Conservation (phyloP, 495 filamentous ascomycete genomes). For the Penicillium robsamsonii region DNA sequence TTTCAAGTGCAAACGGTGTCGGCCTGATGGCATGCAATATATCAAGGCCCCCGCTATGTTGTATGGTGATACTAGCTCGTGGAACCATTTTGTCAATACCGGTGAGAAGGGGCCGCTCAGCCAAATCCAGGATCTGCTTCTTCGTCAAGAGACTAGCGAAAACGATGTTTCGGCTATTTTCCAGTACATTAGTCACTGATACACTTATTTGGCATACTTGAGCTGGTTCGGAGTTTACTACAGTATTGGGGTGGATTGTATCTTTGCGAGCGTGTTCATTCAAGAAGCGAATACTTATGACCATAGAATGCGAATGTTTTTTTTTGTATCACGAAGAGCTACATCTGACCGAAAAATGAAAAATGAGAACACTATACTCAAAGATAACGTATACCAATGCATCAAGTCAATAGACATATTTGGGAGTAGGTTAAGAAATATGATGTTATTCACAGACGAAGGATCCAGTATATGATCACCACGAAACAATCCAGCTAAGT, state of each 20-base stretch:
- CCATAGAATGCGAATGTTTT: background rate
- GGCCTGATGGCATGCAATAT: constrained; percentile 77
- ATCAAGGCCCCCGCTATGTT: constrained; percentile 91
- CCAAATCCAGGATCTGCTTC: constrained; percentile 84
- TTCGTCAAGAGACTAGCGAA: constrained; percentile 81
- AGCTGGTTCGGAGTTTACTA: background rate
- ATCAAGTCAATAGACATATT: background rate
- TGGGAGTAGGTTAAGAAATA: background rate
- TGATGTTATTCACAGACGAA: background rate
- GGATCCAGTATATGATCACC: background rate
- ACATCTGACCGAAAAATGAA: background rate
- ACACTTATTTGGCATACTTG: constrained; percentile 1
- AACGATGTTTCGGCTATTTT: constrained; percentile 89
- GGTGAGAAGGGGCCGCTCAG: constrained; percentile 64
- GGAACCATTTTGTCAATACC: constrained; percentile 93
- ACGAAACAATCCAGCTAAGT: background rate
- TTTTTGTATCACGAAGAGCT: background rate
- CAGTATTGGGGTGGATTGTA: background rate
- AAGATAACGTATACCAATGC: background rate
- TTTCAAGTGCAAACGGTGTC: constrained; percentile 97
- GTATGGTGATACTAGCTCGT: constrained; percentile 97
- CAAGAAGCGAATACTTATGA: constrained; percentile 2
- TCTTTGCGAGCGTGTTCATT: constrained; percentile 5
- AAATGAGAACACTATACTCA: background rate
- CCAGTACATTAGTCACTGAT: constrained; percentile 94